Conservation (phyloP, 331 rosid genomes). For the Arachis monticola region DNA sequence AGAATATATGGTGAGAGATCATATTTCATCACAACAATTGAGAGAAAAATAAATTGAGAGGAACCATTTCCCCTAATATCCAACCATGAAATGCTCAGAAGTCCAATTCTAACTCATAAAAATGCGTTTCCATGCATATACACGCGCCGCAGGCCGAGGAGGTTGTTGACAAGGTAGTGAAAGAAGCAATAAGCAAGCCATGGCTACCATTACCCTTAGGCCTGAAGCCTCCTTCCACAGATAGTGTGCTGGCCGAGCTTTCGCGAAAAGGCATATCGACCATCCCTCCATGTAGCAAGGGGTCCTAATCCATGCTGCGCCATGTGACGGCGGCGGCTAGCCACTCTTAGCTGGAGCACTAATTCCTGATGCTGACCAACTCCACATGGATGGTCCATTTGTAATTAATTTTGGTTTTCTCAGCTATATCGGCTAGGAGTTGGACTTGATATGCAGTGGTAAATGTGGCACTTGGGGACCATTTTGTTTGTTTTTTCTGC, state of each 20-base stretch:
- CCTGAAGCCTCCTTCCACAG: constrained; percentile 89
- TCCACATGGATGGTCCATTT: constrained; percentile 32
- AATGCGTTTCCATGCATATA: background rate
- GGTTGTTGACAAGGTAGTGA: constrained; percentile 78
- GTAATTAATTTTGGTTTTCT: constrained; percentile 31
- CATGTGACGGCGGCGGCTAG: background rate
- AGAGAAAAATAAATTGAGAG: too few relatives aligned
- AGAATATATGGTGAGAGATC: too few relatives aligned
- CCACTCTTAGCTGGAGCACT: background rate
- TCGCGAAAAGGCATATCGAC: constrained; percentile 77
- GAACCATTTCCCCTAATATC: too few relatives aligned
- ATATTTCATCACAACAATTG: too few relatives aligned
- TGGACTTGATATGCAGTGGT: background rate
- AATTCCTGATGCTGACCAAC: constrained; percentile 39
- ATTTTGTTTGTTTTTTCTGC: background rate
- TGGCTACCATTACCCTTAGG: constrained; percentile 96
- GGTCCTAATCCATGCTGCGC: constrained; percentile 38
- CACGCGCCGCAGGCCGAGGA: constrained; percentile 83
- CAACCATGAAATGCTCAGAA: background rate
- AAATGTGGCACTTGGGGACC: constrained; percentile 26
- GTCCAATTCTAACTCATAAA: background rate
- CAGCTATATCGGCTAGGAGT: constrained; percentile 37
- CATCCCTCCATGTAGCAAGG: constrained; percentile 57
- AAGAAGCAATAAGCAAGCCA: constrained; percentile 88
- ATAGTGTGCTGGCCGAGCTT: constrained; percentile 78